Percentiles rank a stretch among this genome's conserved stretches.
phyloP scores from a whole-genome alignment of 345 rosid species.

The Populus simonii region DNA sequence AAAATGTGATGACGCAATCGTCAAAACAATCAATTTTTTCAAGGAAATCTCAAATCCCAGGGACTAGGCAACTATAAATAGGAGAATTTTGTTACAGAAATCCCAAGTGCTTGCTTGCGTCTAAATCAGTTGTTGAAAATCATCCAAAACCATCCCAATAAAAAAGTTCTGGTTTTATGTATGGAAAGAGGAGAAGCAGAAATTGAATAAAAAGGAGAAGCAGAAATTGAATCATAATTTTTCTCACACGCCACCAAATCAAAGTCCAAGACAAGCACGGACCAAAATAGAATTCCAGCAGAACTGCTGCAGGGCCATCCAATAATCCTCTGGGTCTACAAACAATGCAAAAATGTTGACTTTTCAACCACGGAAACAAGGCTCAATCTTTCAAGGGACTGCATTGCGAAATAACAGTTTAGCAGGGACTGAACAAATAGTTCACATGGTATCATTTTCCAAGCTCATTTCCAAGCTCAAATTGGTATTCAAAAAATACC shows the following conservation, averaged over 20 bases:
- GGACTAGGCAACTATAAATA: too few species aligned
- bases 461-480: background rate
- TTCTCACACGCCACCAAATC: background rate
- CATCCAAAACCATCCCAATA: background rate
- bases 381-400: background rate
- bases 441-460: background rate
- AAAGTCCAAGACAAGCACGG: background rate
- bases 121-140: background rate
- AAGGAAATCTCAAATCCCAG: too few species aligned
- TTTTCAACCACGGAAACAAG: background rate
- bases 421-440: background rate
- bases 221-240: background rate
- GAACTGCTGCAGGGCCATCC: background rate
- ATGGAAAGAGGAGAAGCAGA: background rate
- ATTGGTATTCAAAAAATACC: background rate
- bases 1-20: background rate
- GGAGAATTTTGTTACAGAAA: background rate
- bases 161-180: background rate
- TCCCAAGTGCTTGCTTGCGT: background rate
- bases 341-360: background rate
- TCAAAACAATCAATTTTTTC: background rate
- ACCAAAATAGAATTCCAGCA: background rate
- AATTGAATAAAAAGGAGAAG: background rate
- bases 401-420: background rate
- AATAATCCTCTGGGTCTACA: background rate